A percentile compares a stretch with the other conserved stretches of the same genome.
These are phyloP conservation scores for Euphorbia pulcherrima DNA, from an alignment of 345 rosid genomes.

Conservation along the genomic window DNA sequence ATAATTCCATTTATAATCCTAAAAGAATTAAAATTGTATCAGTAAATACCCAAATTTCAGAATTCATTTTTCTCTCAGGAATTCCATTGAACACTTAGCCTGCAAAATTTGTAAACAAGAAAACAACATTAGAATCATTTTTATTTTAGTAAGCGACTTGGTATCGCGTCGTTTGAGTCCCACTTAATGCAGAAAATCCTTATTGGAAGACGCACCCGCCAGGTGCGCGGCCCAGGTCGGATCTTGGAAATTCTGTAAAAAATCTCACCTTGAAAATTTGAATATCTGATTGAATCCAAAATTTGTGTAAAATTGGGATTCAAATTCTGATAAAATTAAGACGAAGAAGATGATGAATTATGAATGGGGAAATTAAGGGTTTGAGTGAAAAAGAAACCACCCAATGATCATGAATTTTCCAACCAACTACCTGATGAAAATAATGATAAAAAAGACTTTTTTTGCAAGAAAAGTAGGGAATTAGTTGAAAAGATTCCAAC, in stretches of 20 bases:
- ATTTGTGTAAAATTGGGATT: background rate
- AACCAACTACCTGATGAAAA: slow-evolving; percentile 3
- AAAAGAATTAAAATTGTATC: background rate
- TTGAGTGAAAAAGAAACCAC: slow-evolving; percentile 19
- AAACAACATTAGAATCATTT: slow-evolving; percentile 1
- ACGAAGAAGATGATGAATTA: background rate
- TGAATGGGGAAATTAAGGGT: slow-evolving; percentile 15
- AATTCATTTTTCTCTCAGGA: background rate
- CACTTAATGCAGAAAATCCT: no score
- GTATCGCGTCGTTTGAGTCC: no score
- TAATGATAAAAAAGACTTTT: background rate
- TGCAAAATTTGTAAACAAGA: slow-evolving; percentile 6
- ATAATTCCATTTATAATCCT: slow-evolving; percentile 6
- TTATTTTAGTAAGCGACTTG: no score
- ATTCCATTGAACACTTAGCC: background rate
- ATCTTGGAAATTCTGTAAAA: no score
- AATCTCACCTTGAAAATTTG: slow-evolving; percentile 12
- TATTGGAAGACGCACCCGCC: no score
- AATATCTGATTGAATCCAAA: background rate
- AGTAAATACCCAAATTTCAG: background rate
- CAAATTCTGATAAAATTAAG: background rate
- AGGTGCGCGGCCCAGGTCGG: no score
- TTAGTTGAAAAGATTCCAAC: no score
- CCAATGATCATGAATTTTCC: slow-evolving; percentile 21
- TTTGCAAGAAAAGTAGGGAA: no score